These are phyloP conservation scores for Artemisia argyi DNA, from an alignment of 129 eudicot genomes.

Conservation along the genomic window DNA sequence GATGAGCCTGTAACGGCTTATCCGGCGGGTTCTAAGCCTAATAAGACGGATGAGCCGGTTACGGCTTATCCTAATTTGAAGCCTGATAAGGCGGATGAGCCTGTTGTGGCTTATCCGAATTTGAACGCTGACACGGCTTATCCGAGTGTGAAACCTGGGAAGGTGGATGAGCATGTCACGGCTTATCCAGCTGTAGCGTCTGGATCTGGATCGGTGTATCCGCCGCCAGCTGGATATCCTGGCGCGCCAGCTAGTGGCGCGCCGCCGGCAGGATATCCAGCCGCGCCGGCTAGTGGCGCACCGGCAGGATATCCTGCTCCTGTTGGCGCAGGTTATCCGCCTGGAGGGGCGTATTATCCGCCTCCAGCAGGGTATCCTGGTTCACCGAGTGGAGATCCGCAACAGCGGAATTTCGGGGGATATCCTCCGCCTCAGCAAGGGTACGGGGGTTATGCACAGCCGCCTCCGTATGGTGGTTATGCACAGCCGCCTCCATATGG, in stretches of 20 bases:
- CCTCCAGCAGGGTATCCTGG: conserved; percentile 40
- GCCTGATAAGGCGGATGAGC: conserved; percentile 30
- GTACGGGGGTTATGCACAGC: conserved; percentile 39
- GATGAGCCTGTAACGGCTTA: conserved; percentile 46
- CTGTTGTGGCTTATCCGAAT: conserved; percentile 27
- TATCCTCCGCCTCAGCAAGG: conserved; percentile 32
- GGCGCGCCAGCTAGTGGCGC: not conserved
- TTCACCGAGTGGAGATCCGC: conserved; percentile 15
- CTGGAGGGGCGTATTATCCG: conserved; percentile 29
- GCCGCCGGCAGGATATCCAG: not conserved
- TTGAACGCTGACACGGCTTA: conserved; percentile 16
- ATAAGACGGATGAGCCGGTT: conserved; percentile 35
- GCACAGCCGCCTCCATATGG: conserved; percentile 18
- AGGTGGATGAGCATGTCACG: conserved; percentile 36
- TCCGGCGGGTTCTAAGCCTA: not conserved
- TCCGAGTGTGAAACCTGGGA: not conserved
- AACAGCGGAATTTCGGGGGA: not conserved
- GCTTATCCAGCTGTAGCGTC: conserved; percentile 40
- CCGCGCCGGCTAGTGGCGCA: not conserved
- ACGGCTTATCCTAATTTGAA: conserved; percentile 36
- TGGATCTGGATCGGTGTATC: conserved; percentile 41
- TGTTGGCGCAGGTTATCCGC: not conserved
- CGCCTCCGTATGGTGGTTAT: conserved; percentile 24
- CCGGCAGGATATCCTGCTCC: not conserved
- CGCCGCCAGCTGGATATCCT: conserved; percentile 24